Percentiles rank a stretch among this genome's conserved stretches.
phyloP scores from a whole-genome alignment of 139 green algal species.

The Chlamydomonas incerta region DNA sequence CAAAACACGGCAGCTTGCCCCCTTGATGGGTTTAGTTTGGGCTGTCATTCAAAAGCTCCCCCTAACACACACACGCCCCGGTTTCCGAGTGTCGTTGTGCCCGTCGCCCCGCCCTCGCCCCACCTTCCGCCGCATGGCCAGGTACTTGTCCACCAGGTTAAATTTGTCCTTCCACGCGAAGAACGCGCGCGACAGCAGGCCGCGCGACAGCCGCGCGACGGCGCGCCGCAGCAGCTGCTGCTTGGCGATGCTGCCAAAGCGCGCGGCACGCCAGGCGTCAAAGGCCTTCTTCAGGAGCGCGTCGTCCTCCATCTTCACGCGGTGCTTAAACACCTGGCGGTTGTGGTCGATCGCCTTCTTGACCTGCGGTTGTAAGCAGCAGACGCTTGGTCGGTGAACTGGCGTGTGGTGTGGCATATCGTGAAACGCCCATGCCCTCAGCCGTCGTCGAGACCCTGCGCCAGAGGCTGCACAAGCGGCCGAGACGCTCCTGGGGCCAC shows the following conservation, averaged over 20 bases:
- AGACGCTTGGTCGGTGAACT: no score
- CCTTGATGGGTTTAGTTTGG: no score
- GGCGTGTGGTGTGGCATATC: no score
- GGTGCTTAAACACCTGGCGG: conserved; percentile 77
- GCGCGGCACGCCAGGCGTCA: conserved; percentile 60
- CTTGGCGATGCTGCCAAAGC: conserved; percentile 58
- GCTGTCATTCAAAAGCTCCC: no score
- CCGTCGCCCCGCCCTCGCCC: background rate
- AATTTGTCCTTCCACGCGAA: conserved; percentile 78
- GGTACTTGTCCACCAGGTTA: conserved; percentile 65
- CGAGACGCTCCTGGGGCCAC: no score
- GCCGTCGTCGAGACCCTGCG: no score
- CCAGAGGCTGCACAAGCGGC: no score
- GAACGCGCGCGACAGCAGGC: conserved; percentile 65
- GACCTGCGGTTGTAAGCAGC: no score
- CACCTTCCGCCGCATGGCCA: conserved; percentile 74
- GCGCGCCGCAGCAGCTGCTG: conserved; percentile 65
- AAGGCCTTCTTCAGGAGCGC: conserved; percentile 57
- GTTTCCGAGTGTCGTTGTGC: no score
- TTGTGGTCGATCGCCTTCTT: conserved; percentile 77
- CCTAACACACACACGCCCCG: no score
- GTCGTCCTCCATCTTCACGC: conserved; percentile 59
- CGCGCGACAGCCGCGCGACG: conserved; percentile 54
- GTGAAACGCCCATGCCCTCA: no score
- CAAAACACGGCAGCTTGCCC: no score